Percentiles rank a stretch among this genome's conserved stretches.
phyloP scores from a whole-genome alignment of 2,329 filamentous ascomycete genomes.

The Stagonosporopsis cucurbitacearum region DNA sequence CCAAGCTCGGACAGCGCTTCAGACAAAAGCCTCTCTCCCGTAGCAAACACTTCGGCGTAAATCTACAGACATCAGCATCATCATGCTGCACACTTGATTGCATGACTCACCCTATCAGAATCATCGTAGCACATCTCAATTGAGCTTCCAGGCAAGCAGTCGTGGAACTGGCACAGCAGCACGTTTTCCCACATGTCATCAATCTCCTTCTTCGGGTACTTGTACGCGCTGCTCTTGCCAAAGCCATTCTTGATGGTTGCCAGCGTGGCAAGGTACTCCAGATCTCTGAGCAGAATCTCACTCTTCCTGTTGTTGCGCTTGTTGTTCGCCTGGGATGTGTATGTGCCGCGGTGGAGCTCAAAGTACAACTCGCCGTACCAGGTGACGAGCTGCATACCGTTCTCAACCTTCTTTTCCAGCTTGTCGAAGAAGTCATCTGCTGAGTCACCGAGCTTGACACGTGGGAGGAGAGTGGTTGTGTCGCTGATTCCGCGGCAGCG shows the following conservation, averaged over 20 bases:
- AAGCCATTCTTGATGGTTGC: constrained; percentile 74
- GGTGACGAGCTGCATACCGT: constrained; percentile 77
- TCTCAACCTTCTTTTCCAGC: constrained; percentile 76
- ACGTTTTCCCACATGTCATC: constrained; percentile 95
- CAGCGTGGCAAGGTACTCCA: constrained; percentile 86
- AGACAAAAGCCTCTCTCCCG: constrained; percentile 73
- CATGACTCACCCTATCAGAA: constrained; percentile 71
- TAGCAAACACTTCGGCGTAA: constrained; percentile 82
- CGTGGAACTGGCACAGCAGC: constrained; percentile 94
- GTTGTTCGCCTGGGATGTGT: constrained; percentile 97
- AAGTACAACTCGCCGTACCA: constrained; percentile 99
- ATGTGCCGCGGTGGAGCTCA: constrained; percentile 94
- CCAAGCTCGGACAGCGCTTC: constrained; percentile 73
- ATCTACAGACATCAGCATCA: constrained; percentile 54
- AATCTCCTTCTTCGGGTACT: constrained; percentile 92
- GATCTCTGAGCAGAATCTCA: constrained; percentile 83
- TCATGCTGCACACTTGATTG: not conserved
- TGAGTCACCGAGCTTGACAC: constrained; percentile 84
- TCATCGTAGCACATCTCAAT: constrained; percentile 99
- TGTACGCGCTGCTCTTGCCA: constrained; percentile 62
- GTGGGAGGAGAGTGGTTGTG: constrained; percentile 79
- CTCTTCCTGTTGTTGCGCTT: constrained; percentile 90
- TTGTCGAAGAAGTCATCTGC: constrained; percentile 94
- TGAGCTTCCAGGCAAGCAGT: constrained; percentile 90
- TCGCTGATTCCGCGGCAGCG: constrained; percentile 92